phyloP scores from a whole-genome alignment of 306 rosid species.

The Crataegus laevigata region DNA sequence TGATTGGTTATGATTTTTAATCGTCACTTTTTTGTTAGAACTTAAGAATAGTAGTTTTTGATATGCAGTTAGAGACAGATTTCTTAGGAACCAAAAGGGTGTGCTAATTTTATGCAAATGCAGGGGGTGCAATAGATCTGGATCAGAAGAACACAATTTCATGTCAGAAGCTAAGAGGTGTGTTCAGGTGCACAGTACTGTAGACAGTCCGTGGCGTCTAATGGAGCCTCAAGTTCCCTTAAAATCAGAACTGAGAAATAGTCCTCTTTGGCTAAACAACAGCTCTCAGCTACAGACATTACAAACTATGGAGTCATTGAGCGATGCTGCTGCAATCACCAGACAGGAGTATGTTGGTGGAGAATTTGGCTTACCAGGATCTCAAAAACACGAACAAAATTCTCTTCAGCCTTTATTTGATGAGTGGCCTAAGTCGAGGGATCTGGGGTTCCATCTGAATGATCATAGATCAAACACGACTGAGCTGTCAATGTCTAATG shows the following conservation, averaged over 20 bases:
- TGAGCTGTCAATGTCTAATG: conserved; percentile 39
- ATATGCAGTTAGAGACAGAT: background rate
- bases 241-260: conserved; percentile 34
- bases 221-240: conserved; percentile 33
- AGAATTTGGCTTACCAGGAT: conserved; percentile 29
- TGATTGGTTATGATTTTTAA: background rate
- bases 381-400: conserved; percentile 43
- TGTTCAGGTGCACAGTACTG: conserved; percentile 37
- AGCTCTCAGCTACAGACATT: conserved; percentile 33
- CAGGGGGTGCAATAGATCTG: conserved; percentile 26
- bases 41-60: background rate
- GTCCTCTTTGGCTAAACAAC: conserved; percentile 30
- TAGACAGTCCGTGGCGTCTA: conserved; percentile 45
- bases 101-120: conserved; percentile 9
- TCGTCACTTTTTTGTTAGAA: background rate
- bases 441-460: conserved; percentile 23
- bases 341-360: conserved; percentile 27
- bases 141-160: conserved; percentile 41
- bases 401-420: conserved; percentile 43
- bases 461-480: conserved; percentile 32
- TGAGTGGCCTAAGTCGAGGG: conserved; percentile 57
- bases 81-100: background rate
- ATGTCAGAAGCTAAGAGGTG: conserved; percentile 37
- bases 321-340: conserved; percentile 27
- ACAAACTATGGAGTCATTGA: conserved; percentile 33